Percentiles rank a stretch among this genome's conserved stretches.
Conservation (phyloP, 495 filamentous ascomycete genomes). For the Hapsidospora chrysogenum region DNA sequence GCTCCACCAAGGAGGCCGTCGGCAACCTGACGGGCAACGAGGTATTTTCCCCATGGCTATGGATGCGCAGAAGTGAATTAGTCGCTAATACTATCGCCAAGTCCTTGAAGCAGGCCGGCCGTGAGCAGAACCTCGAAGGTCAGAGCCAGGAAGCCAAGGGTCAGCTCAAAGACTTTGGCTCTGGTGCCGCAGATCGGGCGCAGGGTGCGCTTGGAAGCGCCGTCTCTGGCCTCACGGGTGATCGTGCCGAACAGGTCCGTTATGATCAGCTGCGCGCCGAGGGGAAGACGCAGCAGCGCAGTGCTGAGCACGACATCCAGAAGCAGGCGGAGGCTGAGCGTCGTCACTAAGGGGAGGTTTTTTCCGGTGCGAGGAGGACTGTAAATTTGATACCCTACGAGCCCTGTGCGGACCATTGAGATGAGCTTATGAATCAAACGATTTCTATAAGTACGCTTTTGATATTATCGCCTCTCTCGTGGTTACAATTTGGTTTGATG, state of each 20-base stretch:
- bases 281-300: constrained; percentile 74
- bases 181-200: constrained; percentile 55
- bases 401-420: too few relatives aligned
- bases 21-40: constrained; percentile 64
- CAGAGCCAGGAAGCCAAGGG: constrained; percentile 72
- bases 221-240: constrained; percentile 54
- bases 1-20: constrained; percentile 67
- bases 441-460: too few relatives aligned
- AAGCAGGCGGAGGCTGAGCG: constrained; percentile 39
- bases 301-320: constrained; percentile 67
- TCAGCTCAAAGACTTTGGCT: constrained; percentile 59
- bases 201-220: constrained; percentile 53
- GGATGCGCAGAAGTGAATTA: too few relatives aligned
- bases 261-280: constrained; percentile 56
- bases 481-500: too few relatives aligned
- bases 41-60: constrained; percentile 21
- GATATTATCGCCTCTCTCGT: too few relatives aligned
- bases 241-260: constrained; percentile 41
- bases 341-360: not conserved
- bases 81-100: not conserved
- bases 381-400: not conserved
- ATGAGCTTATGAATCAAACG: too few relatives aligned
- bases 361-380: too few relatives aligned
- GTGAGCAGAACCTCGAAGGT: constrained; percentile 63
- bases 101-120: constrained; percentile 51